A percentile compares a stretch with the other conserved stretches of the same genome.
Conservation (phyloP, 306 rosid species). For the Nissolia schottii region DNA sequence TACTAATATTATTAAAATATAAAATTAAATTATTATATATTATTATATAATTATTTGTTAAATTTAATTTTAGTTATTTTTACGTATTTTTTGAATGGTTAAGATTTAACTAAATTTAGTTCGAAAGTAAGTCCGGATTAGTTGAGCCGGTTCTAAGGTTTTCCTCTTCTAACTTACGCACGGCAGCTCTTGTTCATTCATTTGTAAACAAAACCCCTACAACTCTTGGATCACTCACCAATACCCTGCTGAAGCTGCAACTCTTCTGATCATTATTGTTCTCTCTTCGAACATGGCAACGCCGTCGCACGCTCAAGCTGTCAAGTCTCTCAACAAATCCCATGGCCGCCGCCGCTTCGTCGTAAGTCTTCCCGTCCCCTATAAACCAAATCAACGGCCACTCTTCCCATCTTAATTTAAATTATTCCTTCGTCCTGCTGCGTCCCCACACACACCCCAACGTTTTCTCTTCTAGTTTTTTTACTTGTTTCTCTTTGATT, state of each 20-base stretch:
- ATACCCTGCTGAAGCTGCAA: neutral
- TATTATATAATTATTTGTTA: too few species aligned
- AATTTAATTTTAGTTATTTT: too few species aligned
- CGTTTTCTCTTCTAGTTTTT: neutral
- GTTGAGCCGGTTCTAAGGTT: too few species aligned
- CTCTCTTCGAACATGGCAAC: conserved; percentile 54
- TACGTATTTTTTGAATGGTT: too few species aligned
- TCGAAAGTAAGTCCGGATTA: too few species aligned
- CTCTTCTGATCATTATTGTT: neutral
- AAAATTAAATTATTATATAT: too few species aligned
- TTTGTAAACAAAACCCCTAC: neutral
- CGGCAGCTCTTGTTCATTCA: too few species aligned
- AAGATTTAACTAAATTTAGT: too few species aligned
- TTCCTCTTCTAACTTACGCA: too few species aligned
- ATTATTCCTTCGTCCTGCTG: neutral
- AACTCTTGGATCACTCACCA: too few species aligned
- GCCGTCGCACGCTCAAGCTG: conserved; percentile 62
- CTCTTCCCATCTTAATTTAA: neutral
- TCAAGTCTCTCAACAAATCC: conserved; percentile 82
- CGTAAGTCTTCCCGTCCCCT: conserved; percentile 32
- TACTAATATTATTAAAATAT: too few species aligned
- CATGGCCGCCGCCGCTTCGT: conserved; percentile 72
- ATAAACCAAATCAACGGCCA: neutral
- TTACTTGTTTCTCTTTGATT: neutral
- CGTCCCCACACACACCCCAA: neutral